These are phyloP conservation scores for Lentinula detonsa DNA, from an alignment of 768 basidiomycete genomes.

Conservation along the genomic window DNA sequence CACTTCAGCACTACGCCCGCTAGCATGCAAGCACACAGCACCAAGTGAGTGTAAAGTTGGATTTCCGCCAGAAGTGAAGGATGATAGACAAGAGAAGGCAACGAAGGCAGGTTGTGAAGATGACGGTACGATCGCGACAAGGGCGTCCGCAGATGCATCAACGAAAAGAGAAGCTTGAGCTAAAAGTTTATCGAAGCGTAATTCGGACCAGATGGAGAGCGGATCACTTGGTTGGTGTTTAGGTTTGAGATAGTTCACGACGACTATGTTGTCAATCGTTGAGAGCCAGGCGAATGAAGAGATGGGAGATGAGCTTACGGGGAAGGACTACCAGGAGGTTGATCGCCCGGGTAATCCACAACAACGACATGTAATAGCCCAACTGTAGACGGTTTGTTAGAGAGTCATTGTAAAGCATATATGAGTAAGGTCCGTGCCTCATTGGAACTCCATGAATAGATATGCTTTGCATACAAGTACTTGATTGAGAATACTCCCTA, in stretches of 20 bases:
- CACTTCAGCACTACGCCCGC: conserved; percentile 36
- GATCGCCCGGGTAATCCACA: conserved; percentile 59
- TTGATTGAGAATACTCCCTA: conserved; percentile 71
- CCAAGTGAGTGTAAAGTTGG: conserved; percentile 67
- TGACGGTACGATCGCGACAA: conserved; percentile 49
- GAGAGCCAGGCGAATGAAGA: neutral
- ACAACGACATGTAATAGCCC: conserved; percentile 69
- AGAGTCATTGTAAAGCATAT: conserved; percentile 1
- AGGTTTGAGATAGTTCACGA: conserved; percentile 58
- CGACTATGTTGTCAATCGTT: conserved; percentile 28
- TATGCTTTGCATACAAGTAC: conserved; percentile 72
- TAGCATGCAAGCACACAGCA: conserved; percentile 60
- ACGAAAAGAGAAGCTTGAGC: conserved; percentile 59
- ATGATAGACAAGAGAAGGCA: conserved; percentile 53
- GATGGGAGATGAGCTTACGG: conserved; percentile 32
- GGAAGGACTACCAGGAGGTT: conserved; percentile 66
- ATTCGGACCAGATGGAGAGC: conserved; percentile 44
- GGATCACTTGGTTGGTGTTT: conserved; percentile 25
- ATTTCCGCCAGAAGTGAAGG: conserved; percentile 62
- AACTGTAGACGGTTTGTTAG: conserved; percentile 29
- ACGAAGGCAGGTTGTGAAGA: conserved; percentile 51
- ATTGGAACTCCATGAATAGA: conserved; percentile 63
- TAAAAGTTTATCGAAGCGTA: conserved; percentile 65
- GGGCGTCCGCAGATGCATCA: conserved; percentile 58
- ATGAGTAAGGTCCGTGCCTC: conserved; percentile 25